Percentiles rank a stretch among this genome's conserved stretches.
phyloP scores from a whole-genome alignment of 768 basidiomycete genomes.

The Flagelloscypha sp. region DNA sequence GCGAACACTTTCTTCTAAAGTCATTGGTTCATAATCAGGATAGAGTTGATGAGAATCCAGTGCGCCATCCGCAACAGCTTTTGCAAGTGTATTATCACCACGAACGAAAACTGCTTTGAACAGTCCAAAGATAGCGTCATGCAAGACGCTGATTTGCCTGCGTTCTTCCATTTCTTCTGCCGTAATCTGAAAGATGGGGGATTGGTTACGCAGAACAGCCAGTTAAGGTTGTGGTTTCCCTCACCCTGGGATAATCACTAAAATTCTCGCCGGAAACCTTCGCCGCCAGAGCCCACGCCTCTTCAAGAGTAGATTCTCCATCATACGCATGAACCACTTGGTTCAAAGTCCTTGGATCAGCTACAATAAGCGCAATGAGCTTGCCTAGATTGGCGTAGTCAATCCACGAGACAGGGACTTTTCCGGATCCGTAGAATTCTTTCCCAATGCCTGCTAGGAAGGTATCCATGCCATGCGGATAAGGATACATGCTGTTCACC shows the following conservation, averaged over 20 bases:
- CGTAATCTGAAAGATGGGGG: not conserved
- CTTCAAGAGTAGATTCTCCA: conserved; percentile 17
- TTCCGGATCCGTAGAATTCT: too few relatives aligned
- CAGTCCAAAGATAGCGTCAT: conserved; percentile 1
- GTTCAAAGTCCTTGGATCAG: conserved; percentile 23
- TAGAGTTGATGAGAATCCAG: conserved; percentile 23
- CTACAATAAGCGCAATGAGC: conserved; percentile 21
- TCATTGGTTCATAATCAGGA: conserved; percentile 14
- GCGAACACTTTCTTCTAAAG: conserved; percentile 18
- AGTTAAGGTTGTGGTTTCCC: too few relatives aligned
- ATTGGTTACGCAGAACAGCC: too few relatives aligned
- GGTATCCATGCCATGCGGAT: too few relatives aligned
- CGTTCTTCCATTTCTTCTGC: not conserved
- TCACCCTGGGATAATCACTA: conserved; percentile 7
- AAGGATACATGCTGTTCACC: conserved; percentile 16
- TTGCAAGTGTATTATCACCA: conserved; percentile 21
- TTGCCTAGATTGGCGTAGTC: too few relatives aligned
- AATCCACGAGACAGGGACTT: too few relatives aligned
- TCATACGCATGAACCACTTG: conserved; percentile 18
- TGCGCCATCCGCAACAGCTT: conserved; percentile 15
- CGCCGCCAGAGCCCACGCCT: conserved; percentile 15
- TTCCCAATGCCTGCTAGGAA: too few relatives aligned
- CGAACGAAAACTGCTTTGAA: conserved; percentile 17
- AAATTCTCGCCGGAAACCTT: conserved; percentile 16
- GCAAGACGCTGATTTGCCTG: not conserved